Base-by-base conservation (phyloP, 495 filamentous ascomycete species). In the Xanthoparmelia taractica region DNA sequence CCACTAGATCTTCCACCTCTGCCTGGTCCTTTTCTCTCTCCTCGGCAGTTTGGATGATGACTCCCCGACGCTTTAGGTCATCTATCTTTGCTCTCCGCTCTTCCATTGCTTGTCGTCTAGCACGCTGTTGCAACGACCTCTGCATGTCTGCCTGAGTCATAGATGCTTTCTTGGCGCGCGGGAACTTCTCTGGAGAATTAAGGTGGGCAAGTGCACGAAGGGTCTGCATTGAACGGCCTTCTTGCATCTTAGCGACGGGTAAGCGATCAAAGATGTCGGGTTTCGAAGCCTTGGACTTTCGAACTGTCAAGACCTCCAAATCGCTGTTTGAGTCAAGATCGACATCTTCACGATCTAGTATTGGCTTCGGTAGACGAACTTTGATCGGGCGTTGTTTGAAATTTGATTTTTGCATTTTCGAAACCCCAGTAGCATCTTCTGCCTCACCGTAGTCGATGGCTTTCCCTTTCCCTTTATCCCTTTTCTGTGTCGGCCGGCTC, bases 1-100 rank as follows among this genome's bases (percentile, higher is more conserved):
- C 87, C 38, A 98, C 79, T 43, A 97, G 79, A 66, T 96, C 85
- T 65, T 97, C 95, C 27, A 96, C 82, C 63, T 92, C 84, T 33
- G 87, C 85, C 70, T 87, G 84, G 71, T 93, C 87, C 17, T 85
- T 84, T 66, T 88, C 86, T 63, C 89, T 80, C 67, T 99, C 92
- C 72, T 96, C 94, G 7, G 85, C 83, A 2, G 90, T 96, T 67
- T 89, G 87, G n/a, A 97, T 78, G 48, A 88, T 76, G 20, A 97
- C 79, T 37, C 94, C 94, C 71, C 87, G 89, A 25, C 86, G 85
- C 60, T 82, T 80, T 31, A 97, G 78, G 63, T 87, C 83, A 63
- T 89, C 84, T 20, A 97, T 81, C 62, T 86, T 87, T 67, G 90
- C 87, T 52, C 85, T 84, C n/a, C 90, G 81, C 70, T 92, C 92